Conservation (phyloP, 1,139 yeast species). For the Blastobotrys capitulatus region DNA sequence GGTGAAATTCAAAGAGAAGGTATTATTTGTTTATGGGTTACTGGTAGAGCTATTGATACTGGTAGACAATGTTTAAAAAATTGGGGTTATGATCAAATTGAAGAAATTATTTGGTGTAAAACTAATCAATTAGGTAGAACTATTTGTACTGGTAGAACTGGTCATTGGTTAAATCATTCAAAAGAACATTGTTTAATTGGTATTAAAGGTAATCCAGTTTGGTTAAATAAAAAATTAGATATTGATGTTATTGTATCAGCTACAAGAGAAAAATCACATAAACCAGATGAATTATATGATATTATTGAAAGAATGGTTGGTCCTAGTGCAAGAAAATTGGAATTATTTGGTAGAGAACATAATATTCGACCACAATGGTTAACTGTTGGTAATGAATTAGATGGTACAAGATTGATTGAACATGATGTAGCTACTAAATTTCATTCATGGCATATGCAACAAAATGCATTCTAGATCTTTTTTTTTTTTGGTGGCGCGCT, state of each 20-base stretch:
- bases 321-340: conserved; percentile 66
- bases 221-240: conserved; percentile 65
- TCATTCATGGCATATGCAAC: conserved; percentile 14
- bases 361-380: conserved; percentile 89
- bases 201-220: conserved; percentile 69
- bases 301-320: conserved; percentile 83
- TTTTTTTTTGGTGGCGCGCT: neutral
- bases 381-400: conserved; percentile 78
- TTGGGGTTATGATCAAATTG: conserved; percentile 79
- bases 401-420: conserved; percentile 55
- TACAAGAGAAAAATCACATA: conserved; percentile 82
- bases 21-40: conserved; percentile 80
- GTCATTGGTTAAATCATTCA: conserved; percentile 95
- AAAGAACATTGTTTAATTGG: conserved; percentile 89
- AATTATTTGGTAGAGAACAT: conserved; percentile 82
- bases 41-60: conserved; percentile 85
- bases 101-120: conserved; percentile 87
- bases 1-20: conserved; percentile 77
- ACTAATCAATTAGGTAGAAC: conserved; percentile 82
- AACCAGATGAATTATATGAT: conserved; percentile 87
- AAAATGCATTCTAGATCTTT: neutral
- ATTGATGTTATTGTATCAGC: conserved; percentile 73
- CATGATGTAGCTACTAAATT: conserved; percentile 41
- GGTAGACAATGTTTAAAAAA: conserved; percentile 69
- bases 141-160: conserved; percentile 91